These are phyloP conservation scores for Chaetomiaceae sp. DNA, from an alignment of 2,329 filamentous ascomycete species.

Conservation along the genomic window DNA sequence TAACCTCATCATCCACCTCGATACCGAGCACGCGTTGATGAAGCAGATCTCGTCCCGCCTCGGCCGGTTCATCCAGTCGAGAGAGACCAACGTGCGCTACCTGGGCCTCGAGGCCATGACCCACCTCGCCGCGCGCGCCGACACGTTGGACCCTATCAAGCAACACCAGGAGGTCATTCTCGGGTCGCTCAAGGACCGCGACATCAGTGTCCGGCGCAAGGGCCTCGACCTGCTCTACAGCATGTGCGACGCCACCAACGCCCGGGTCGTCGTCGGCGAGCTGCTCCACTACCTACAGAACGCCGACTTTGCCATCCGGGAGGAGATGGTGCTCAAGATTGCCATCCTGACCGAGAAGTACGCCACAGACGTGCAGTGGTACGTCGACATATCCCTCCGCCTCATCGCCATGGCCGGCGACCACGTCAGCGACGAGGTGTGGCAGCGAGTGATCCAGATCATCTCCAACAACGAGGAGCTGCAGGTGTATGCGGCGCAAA, in stretches of 20 bases:
- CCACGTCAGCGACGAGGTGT: slow-evolving; percentile 97
- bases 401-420: slow-evolving; percentile 96
- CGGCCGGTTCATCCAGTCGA: slow-evolving; percentile 92
- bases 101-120: slow-evolving; percentile 97
- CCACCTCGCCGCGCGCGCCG: slow-evolving; percentile 86
- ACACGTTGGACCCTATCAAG: slow-evolving; percentile 95
- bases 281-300: slow-evolving; percentile 91
- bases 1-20: slow-evolving; percentile 95
- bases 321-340: slow-evolving; percentile 99
- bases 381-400: slow-evolving; percentile 93
- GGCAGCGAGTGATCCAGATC: slow-evolving; percentile 98
- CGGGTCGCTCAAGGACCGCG: slow-evolving; percentile 86
- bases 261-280: slow-evolving; percentile 87
- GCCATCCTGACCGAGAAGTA: slow-evolving; percentile 98
- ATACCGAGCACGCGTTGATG: slow-evolving; percentile 92
- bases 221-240: slow-evolving; percentile 95
- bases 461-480: slow-evolving; percentile 99
- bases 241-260: slow-evolving; percentile 98
- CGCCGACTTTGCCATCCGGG: slow-evolving; percentile 93
- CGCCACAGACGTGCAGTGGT: slow-evolving; percentile 97
- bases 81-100: slow-evolving; percentile 96
- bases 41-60: slow-evolving; percentile 88
- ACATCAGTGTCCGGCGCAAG: slow-evolving; percentile 95
- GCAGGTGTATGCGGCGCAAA: slow-evolving; percentile 92
- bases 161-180: slow-evolving; percentile 96